A percentile compares a stretch with the other conserved stretches of the same genome.
Conservation (phyloP, 192 early-diverging fungal genomes). For the Backusella tuberculispora region DNA sequence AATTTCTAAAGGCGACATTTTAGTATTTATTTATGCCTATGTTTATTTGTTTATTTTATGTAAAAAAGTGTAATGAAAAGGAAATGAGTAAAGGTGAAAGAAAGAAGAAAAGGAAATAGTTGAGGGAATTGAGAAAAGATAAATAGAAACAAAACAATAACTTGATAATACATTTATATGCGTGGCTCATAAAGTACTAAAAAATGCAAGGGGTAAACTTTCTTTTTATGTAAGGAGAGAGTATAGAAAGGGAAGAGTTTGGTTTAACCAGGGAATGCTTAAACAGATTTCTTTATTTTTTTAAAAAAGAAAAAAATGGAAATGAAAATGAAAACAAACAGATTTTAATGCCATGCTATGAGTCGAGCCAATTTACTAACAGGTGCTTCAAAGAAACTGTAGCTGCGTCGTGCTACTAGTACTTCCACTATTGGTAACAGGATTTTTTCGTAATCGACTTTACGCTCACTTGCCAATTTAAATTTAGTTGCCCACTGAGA, state of each 20-base stretch:
- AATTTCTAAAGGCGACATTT: not conserved
- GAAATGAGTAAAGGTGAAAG: not conserved
- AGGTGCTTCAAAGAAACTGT: conserved; percentile 36
- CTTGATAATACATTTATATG: not conserved
- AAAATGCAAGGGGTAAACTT: conserved; percentile 7
- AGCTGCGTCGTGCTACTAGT: conserved; percentile 27
- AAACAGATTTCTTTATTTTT: not conserved
- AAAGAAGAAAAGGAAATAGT: not conserved
- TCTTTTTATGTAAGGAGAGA: not conserved
- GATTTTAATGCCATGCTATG: conserved; percentile 25
- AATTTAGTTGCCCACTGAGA: conserved; percentile 9
- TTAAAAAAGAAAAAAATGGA: not conserved
- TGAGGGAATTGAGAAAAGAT: not conserved
- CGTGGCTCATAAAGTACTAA: conserved; percentile 3
- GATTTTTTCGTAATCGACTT: conserved; percentile 21
- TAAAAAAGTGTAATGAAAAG: not conserved
- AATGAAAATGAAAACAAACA: not conserved
- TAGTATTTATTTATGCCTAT: conserved; percentile 1
- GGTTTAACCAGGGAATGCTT: not conserved
- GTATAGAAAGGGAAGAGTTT: not conserved
- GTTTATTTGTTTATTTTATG: not conserved
- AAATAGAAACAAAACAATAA: conserved; percentile 1
- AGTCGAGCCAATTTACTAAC: conserved; percentile 22
- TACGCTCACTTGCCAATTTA: not conserved
- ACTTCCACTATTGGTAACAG: conserved; percentile 26